Evolutionary conservation across 2,329 filamentous ascomycete species (phyloP).

Genomic region (Beauveria pseudobassiana): DNA sequence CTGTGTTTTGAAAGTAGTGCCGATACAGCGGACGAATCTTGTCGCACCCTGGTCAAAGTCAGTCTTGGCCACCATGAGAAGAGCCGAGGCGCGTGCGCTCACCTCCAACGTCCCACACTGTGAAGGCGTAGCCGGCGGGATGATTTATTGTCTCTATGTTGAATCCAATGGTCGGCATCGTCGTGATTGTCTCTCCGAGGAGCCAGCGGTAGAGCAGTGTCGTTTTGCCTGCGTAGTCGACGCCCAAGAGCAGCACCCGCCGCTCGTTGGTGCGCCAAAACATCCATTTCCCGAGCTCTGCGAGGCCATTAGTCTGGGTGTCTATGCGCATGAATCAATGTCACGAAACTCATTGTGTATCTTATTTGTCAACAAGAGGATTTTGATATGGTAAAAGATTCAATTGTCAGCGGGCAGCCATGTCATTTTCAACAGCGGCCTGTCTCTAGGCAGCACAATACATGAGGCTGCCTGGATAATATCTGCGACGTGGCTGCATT

Average conservation of each 20-base stretch:
- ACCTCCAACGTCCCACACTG: slow-evolving; percentile 25
- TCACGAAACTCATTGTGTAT: not conserved
- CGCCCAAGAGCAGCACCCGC: not conserved
- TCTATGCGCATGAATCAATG: no score
- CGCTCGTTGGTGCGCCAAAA: not conserved
- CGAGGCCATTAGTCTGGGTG: not conserved
- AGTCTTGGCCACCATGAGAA: not conserved
- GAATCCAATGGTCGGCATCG: slow-evolving; percentile 91
- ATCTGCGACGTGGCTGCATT: no score
- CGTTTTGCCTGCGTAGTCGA: slow-evolving; percentile 54
- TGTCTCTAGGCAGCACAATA: not conserved
- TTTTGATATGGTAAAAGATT: no score
- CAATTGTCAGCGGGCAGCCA: no score
- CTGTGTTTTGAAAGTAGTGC: slow-evolving; percentile 19
- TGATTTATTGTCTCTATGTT: slow-evolving; percentile 72
- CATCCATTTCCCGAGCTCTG: slow-evolving; percentile 1
- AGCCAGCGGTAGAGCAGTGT: slow-evolving; percentile 75
- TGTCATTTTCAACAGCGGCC: no score
- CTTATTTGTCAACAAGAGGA: no score
- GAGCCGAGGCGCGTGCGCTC: not conserved
- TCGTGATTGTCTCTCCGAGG: slow-evolving; percentile 85
- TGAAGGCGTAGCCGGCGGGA: slow-evolving; percentile 16
- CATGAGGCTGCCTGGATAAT: no score
- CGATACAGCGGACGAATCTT: slow-evolving; percentile 20
- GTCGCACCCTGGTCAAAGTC: slow-evolving; percentile 18